A percentile compares a stretch with the other conserved stretches of the same genome.
Evolutionary conservation across 192 early-diverging fungal genomes (phyloP).

Genomic region (Coemansia sp.): DNA sequence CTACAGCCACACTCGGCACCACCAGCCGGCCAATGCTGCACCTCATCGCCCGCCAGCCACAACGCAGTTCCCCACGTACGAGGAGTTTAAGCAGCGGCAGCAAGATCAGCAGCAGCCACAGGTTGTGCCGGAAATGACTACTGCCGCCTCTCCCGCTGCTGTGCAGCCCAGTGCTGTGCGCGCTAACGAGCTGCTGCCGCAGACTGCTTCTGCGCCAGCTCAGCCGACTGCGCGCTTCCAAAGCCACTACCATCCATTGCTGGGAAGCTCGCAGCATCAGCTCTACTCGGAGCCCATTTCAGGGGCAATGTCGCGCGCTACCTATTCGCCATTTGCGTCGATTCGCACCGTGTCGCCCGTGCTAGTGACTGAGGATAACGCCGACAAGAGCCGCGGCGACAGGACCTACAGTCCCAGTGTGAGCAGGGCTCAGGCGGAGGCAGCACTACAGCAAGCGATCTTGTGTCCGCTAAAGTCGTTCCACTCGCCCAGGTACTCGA

Average conservation of each 20-base stretch:
- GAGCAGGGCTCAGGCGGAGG: conserved; percentile 30
- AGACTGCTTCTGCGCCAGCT: neutral
- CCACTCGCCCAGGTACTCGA: neutral
- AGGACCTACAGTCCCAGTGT: neutral
- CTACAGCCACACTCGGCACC: neutral
- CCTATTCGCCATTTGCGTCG: conserved; percentile 47
- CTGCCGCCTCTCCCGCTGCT: neutral
- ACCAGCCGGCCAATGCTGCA: neutral
- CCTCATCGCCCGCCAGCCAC: neutral
- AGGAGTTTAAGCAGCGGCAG: conserved; percentile 36
- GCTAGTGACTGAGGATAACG: conserved; percentile 12
- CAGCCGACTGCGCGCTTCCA: neutral
- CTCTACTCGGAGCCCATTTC: conserved; percentile 6
- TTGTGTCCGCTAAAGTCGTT: conserved; percentile 29
- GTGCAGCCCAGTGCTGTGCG: neutral
- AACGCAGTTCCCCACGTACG: conserved; percentile 34
- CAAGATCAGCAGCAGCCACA: conserved; percentile 11
- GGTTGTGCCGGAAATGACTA: neutral
- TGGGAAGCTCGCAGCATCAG: conserved; percentile 16
- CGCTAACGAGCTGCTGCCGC: neutral
- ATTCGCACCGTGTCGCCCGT: conserved; percentile 44
- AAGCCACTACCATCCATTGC: conserved; percentile 24
- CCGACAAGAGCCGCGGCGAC: neutral
- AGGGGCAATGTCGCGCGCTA: conserved; percentile 6
- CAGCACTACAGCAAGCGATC: conserved; percentile 45